A percentile compares a stretch with the other conserved stretches of the same genome.
Evolutionary conservation across 331 rosid species (phyloP).

Genomic region (Phaseolus coccineus): DNA sequence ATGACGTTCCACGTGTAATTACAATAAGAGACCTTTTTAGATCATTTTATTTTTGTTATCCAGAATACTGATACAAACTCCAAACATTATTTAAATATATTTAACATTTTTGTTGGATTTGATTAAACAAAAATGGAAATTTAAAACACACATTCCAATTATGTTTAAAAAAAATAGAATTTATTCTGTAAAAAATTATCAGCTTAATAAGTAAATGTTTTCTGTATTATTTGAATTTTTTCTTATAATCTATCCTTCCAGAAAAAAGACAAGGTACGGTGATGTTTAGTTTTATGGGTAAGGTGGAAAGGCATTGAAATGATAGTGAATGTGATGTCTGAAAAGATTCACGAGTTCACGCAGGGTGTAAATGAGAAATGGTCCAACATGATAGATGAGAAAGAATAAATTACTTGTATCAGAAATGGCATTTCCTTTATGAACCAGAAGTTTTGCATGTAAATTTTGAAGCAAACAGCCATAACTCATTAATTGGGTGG

Average conservation of each 20-base stretch:
- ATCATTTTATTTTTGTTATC: too few relatives aligned
- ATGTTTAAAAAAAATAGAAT: background rate
- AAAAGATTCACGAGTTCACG: slow-evolving; percentile 32
- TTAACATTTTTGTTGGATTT: too few relatives aligned
- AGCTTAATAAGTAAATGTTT: too few relatives aligned
- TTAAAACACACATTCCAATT: background rate
- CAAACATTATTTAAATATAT: too few relatives aligned
- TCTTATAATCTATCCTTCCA: background rate
- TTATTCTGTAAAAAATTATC: background rate
- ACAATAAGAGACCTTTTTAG: too few relatives aligned
- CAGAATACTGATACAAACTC: too few relatives aligned
- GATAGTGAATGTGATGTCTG: background rate
- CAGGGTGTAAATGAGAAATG: background rate
- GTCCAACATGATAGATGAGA: slow-evolving; percentile 6
- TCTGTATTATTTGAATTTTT: background rate
- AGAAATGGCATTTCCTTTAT: slow-evolving; percentile 3
- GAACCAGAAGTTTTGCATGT: slow-evolving; percentile 2
- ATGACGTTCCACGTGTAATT: too few relatives aligned
- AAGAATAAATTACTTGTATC: background rate
- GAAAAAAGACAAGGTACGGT: background rate
- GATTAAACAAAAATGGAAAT: too few relatives aligned
- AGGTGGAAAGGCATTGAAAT: background rate
- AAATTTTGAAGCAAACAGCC: slow-evolving; percentile 16
- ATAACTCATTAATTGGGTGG: slow-evolving; percentile 15
- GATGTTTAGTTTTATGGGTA: background rate